Conservation (phyloP, 768 basidiomycete species). For the Steccherinum ochraceum region DNA sequence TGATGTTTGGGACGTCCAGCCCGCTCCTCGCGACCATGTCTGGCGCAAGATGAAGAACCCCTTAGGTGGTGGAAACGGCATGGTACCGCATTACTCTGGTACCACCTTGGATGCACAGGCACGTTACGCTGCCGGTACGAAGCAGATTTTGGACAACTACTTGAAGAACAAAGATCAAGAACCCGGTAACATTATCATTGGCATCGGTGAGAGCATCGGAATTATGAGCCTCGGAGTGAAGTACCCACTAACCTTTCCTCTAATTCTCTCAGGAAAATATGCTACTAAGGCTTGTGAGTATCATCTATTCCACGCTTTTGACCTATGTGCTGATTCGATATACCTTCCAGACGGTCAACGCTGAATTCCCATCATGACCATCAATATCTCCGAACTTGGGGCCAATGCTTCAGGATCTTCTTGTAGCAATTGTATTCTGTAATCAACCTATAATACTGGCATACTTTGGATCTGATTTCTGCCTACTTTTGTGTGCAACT, state of each 20-base stretch:
- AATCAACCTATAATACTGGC: no score
- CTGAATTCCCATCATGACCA: neutral
- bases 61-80: constrained; percentile 81
- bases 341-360: neutral
- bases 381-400: neutral
- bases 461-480: no score
- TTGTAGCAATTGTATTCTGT: no score
- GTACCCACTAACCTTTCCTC: neutral
- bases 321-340: neutral
- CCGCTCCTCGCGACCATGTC: constrained; percentile 78
- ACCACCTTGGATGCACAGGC: constrained; percentile 87
- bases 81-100: constrained; percentile 85
- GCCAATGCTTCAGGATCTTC: no score
- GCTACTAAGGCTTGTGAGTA: constrained; percentile 40
- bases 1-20: constrained; percentile 86
- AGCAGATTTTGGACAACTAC: constrained; percentile 69
- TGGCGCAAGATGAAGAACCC: constrained; percentile 83
- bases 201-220: constrained; percentile 39
- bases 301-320: neutral
- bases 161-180: constrained; percentile 59
- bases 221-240: neutral
- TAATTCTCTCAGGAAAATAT: constrained; percentile 17
- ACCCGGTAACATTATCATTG: constrained; percentile 76
- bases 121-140: constrained; percentile 73
- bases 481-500: no score